A percentile compares a stretch with the other conserved stretches of the same genome.
These are phyloP conservation scores for Oryza glumipatula DNA, from an alignment of 176 grass and related monocot species.

Conservation along the genomic window DNA sequence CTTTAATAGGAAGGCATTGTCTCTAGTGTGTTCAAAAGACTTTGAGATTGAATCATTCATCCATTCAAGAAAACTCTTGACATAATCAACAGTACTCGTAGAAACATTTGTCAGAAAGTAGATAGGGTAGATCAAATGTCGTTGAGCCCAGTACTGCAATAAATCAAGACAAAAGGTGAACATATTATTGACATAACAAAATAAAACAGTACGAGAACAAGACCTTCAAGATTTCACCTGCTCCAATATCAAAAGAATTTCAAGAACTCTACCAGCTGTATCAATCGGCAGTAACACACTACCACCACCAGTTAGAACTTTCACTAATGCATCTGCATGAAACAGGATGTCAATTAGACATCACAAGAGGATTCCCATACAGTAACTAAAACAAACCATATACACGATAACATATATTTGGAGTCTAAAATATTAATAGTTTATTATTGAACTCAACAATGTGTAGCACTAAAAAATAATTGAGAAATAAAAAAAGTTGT, in stretches of 20 bases:
- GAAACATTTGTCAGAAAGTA: conserved; percentile 96
- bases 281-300: conserved; percentile 91
- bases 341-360: conserved; percentile 38
- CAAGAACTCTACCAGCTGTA: conserved; percentile 91
- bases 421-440: neutral
- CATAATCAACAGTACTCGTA: conserved; percentile 87
- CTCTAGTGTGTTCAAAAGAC: conserved; percentile 85
- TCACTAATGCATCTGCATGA: conserved; percentile 72
- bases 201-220: neutral
- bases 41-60: conserved; percentile 94
- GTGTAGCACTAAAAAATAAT: conserved; percentile 9
- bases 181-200: conserved; percentile 18
- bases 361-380: neutral
- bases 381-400: conserved; percentile 13
- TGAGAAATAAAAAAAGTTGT: neutral
- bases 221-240: conserved; percentile 53
- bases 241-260: conserved; percentile 91
- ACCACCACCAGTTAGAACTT: conserved; percentile 70
- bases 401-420: conserved; percentile 6
- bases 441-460: neutral
- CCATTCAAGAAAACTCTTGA: conserved; percentile 99
- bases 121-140: conserved; percentile 76
- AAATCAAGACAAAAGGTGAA: conserved; percentile 47
- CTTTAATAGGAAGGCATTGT: conserved; percentile 89
- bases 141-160: conserved; percentile 84